A percentile compares a stretch with the other conserved stretches of the same genome.
Evolutionary conservation across 2,329 filamentous ascomycete genomes (phyloP).

Genomic region (Epichloe elymi): DNA sequence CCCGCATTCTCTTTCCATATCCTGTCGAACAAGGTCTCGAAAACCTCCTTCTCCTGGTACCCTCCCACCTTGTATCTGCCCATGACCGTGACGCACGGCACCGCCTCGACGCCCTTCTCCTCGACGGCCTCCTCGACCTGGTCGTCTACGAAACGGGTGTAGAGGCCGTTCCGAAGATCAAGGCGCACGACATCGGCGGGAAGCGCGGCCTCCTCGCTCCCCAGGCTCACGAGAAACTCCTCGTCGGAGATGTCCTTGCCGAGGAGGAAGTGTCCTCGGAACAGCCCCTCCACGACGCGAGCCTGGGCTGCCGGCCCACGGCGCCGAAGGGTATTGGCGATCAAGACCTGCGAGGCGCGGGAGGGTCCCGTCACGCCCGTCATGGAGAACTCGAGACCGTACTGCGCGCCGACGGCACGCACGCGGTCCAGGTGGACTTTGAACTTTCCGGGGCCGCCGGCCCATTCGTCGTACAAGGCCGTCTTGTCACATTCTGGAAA

Average conservation of each 20-base stretch:
- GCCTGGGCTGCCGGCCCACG: constrained; percentile 22
- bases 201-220: constrained; percentile 19
- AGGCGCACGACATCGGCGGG: constrained; percentile 13
- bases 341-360: constrained; percentile 32
- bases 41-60: constrained; percentile 53
- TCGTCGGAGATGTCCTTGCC: constrained; percentile 29
- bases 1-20: constrained; percentile 20
- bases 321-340: constrained; percentile 25
- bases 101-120: constrained; percentile 40
- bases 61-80: constrained; percentile 55
- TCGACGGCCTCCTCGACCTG: constrained; percentile 17
- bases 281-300: constrained; percentile 28
- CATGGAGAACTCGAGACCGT: constrained; percentile 28
- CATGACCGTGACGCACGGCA: constrained; percentile 63
- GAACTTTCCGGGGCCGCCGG: constrained; percentile 16
- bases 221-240: constrained; percentile 23
- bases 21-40: constrained; percentile 53
- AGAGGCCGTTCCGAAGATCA: constrained; percentile 18
- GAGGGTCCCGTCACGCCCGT: constrained; percentile 30
- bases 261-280: constrained; percentile 27
- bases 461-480: constrained; percentile 20
- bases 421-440: constrained; percentile 19
- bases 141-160: constrained; percentile 17
- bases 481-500: constrained; percentile 21
- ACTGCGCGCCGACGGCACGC: constrained; percentile 16